phyloP scores from a whole-genome alignment of 1,284 basidiomycete genomes.

The Puccinia brachypodii region DNA sequence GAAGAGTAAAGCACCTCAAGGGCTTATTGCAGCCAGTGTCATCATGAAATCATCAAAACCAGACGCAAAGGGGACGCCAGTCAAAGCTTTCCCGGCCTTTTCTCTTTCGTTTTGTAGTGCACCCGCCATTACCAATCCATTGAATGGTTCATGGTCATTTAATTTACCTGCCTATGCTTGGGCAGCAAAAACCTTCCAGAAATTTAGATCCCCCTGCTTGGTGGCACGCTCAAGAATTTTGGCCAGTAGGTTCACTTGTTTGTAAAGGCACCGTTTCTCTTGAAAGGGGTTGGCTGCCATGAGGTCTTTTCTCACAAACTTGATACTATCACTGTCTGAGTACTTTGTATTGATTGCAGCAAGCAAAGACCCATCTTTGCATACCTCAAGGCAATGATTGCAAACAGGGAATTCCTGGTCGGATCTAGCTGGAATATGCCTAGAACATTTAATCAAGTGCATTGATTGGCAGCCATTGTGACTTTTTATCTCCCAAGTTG shows the following conservation, averaged over 20 bases:
- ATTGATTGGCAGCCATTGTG: background rate
- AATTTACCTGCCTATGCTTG: background rate
- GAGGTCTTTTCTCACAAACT: background rate
- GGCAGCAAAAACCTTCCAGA: background rate
- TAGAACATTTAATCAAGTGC: background rate
- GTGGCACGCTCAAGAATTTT: background rate
- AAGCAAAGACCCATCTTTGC: background rate
- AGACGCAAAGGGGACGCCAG: background rate
- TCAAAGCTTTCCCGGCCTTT: background rate
- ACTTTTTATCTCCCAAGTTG: too few species aligned
- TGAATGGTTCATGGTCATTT: background rate
- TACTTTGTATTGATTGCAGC: constrained; percentile 2
- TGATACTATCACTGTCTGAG: background rate
- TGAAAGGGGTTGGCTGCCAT: background rate
- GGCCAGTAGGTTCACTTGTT: background rate
- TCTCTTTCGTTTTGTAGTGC: background rate
- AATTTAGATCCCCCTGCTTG: background rate
- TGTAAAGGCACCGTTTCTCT: background rate
- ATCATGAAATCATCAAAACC: background rate
- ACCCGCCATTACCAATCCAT: constrained; percentile 5
- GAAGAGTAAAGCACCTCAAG: background rate
- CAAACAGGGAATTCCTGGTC: background rate
- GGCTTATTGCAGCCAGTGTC: constrained; percentile 12
- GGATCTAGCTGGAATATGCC: background rate
- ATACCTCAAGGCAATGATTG: background rate